Base-by-base conservation (phyloP, 2,329 filamentous ascomycete species). In the Zymoseptoria ardabiliae region DNA sequence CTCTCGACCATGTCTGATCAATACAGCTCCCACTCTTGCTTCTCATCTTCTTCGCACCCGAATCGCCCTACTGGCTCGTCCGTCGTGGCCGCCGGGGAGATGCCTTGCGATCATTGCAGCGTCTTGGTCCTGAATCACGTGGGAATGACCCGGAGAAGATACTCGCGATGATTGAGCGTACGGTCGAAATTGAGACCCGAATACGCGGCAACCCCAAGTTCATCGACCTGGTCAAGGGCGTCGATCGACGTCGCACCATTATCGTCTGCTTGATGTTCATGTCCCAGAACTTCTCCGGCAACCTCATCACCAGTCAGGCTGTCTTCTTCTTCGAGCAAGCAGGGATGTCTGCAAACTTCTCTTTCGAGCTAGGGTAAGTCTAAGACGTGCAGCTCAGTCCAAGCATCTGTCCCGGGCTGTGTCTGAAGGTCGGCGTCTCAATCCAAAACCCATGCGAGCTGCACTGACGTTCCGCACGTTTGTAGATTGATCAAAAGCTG, bases 231-330 rank as follows among this genome's bases (percentile, higher is more conserved):
- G 83, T 85, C 73, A 77, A 73, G 45, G 78, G 79, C 7, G 65
- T 76, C 35, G 79, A 84, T 65, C 71, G 79, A 63, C 73, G 75
- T 1, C 73, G 75, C 3, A 77, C 75, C 6, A 70, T 75, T 56
- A 75, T 77, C 23, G 71, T 69, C 9, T 75, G 69, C 62, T 66
- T 71, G 28, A 65, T 68, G 13, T 77, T 82, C 67, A 77, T 79
- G 2, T 77, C 80, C 35, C 81, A 84, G 71, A 83, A 84, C 64
- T 74, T 84, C 30, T 78, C 81, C 2, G 82, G 82, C 58, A 85
- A 84, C 63, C 74, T 84, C 52, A 82, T 85, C 57, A 81, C 82
- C 65, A 83, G 83, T 63, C 82, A 84, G 67, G 80, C 82, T 74
- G 67, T 69, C 0, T 69, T 64, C 64, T 77, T 77, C 70, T 74